A percentile compares a stretch with the other conserved stretches of the same genome.
Conservation (phyloP, 768 basidiomycete species). For the Leccinum sublutescens region DNA sequence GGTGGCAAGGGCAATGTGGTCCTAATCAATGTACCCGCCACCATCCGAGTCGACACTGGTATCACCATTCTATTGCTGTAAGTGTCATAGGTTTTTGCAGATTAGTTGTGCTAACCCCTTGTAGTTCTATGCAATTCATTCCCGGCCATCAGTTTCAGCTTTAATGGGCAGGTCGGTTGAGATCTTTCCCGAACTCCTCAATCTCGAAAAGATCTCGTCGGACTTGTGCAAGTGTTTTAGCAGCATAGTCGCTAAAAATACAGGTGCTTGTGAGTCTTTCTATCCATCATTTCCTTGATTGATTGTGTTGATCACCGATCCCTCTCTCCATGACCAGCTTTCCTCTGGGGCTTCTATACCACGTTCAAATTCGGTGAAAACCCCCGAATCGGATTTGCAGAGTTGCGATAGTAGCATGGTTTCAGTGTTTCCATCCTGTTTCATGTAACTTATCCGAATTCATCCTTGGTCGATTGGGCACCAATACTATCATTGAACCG, state of each 20-base stretch:
- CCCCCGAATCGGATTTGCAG: no score
- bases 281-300: background rate
- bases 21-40: background rate
- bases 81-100: background rate
- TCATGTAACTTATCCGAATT: no score
- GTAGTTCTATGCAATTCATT: background rate
- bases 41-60: background rate
- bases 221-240: background rate
- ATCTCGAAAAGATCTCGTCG: background rate
- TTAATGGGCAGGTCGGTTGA: background rate
- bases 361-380: no score
- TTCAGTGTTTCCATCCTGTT: no score
- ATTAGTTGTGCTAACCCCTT: background rate
- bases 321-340: conserved; percentile 18
- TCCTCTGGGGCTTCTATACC: no score
- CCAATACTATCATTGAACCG: no score
- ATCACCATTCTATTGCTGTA: background rate
- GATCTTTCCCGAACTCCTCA: background rate
- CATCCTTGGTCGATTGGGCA: no score
- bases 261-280: background rate
- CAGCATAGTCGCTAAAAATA: background rate
- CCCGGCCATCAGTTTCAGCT: background rate
- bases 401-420: no score
- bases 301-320: background rate
- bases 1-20: background rate